phyloP scores from a whole-genome alignment of 2,329 filamentous ascomycete species.

The Ampelomyces quisqualis region DNA sequence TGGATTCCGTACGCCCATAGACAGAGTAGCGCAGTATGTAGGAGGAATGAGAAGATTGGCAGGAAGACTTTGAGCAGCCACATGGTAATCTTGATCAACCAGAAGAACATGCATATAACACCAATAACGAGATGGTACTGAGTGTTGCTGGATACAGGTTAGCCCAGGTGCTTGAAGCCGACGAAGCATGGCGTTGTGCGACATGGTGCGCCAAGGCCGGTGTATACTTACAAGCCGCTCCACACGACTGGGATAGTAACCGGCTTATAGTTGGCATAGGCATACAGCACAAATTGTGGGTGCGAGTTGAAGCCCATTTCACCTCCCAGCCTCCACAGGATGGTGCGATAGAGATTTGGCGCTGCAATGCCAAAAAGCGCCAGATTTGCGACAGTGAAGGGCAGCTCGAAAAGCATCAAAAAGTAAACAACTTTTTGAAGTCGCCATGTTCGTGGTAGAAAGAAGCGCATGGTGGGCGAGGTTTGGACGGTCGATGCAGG shows the following conservation, averaged over 20 bases:
- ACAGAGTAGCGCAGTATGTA: constrained; percentile 59
- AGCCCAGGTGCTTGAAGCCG: too few relatives aligned
- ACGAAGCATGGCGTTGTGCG: too few relatives aligned
- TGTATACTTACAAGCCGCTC: constrained; percentile 66
- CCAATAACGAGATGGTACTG: constrained; percentile 76
- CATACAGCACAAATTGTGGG: constrained; percentile 68
- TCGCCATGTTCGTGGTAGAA: constrained; percentile 58
- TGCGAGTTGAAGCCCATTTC: constrained; percentile 73
- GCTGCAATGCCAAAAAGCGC: constrained; percentile 72
- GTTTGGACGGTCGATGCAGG: not conserved
- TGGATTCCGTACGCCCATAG: constrained; percentile 68
- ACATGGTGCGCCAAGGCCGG: not conserved
- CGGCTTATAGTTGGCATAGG: constrained; percentile 68
- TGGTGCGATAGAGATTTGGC: constrained; percentile 70
- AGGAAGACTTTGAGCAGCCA: constrained; percentile 71
- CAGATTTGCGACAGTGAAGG: constrained; percentile 64
- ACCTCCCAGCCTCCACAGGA: constrained; percentile 71
- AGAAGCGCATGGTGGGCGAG: constrained; percentile 42
- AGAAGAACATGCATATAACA: constrained; percentile 72
- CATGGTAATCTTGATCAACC: constrained; percentile 68
- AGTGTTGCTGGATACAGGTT: constrained; percentile 62
- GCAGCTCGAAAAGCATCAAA: constrained; percentile 66
- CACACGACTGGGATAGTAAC: constrained; percentile 68
- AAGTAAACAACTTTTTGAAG: constrained; percentile 54
- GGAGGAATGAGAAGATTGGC: constrained; percentile 62